These are phyloP conservation scores for Melastoma candidum DNA, from an alignment of 441 rosid genomes.

Conservation along the genomic window DNA sequence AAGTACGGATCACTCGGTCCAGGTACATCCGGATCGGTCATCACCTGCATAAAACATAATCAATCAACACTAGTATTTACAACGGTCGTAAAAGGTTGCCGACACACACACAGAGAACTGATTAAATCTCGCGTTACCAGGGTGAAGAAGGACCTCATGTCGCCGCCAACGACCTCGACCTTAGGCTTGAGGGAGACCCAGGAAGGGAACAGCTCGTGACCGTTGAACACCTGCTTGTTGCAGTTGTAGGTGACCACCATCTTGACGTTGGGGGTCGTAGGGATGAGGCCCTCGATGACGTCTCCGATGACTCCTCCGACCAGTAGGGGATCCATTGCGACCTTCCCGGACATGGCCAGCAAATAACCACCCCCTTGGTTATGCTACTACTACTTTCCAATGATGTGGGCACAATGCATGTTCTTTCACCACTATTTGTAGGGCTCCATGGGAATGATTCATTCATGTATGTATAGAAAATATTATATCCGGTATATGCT, in stretches of 20 bases:
- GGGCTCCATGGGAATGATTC: no score
- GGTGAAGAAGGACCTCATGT: conserved; percentile 64
- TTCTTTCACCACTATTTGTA: no score
- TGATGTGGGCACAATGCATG: no score
- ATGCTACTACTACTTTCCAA: no score
- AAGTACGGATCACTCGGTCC: conserved; percentile 67
- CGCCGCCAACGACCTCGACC: conserved; percentile 58
- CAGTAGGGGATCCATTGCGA: conserved; percentile 32
- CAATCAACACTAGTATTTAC: not conserved
- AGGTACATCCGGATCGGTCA: conserved; percentile 73
- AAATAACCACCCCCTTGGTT: no score
- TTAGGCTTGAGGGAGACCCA: conserved; percentile 41
- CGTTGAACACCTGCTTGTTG: conserved; percentile 46
- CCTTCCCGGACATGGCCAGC: no score
- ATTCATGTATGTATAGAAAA: no score
- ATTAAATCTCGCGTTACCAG: conserved; percentile 27
- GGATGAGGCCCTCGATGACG: conserved; percentile 53
- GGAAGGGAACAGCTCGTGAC: conserved; percentile 59
- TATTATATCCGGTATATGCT: no score
- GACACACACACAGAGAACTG: no score
- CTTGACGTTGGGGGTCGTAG: conserved; percentile 20
- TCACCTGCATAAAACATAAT: conserved; percentile 24
- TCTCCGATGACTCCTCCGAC: conserved; percentile 75
- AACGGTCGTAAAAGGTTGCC: not conserved
- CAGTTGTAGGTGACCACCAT: conserved; percentile 36